These are phyloP conservation scores for Mortierella sp. DNA, from an alignment of 371 early-diverging fungal species.

Conservation along the genomic window DNA sequence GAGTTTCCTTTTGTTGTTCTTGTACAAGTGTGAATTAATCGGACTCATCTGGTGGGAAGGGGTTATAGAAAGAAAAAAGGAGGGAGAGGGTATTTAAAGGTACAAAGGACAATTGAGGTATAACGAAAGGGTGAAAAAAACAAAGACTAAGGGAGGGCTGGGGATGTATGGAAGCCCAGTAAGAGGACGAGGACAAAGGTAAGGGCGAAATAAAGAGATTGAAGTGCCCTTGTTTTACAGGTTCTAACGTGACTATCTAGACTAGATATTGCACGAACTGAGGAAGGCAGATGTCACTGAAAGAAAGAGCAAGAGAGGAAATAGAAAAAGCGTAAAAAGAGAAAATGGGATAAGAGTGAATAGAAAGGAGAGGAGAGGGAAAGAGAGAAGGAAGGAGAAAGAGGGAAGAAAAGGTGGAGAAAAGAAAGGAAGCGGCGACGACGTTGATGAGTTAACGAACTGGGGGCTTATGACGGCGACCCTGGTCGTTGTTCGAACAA, in stretches of 20 bases:
- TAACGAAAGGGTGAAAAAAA: too few species aligned
- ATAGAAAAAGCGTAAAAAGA: neutral
- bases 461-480: neutral
- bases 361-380: neutral
- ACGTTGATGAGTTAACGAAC: neutral
- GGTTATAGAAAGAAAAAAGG: neutral
- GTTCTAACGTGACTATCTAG: too few species aligned
- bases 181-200: too few species aligned
- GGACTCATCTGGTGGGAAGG: constrained; percentile 9
- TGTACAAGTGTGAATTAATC: neutral
- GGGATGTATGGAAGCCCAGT: too few species aligned
- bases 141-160: too few species aligned
- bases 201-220: too few species aligned
- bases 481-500: neutral
- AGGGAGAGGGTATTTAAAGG: neutral
- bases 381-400: neutral
- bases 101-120: neutral
- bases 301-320: neutral
- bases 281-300: neutral
- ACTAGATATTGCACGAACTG: too few species aligned
- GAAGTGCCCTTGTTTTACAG: neutral
- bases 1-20: constrained; percentile 18
- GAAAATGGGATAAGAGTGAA: neutral
- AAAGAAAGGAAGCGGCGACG: neutral
- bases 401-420: neutral